Conservation (phyloP, 805 yeast species). For the Candida coquimbonensis region DNA sequence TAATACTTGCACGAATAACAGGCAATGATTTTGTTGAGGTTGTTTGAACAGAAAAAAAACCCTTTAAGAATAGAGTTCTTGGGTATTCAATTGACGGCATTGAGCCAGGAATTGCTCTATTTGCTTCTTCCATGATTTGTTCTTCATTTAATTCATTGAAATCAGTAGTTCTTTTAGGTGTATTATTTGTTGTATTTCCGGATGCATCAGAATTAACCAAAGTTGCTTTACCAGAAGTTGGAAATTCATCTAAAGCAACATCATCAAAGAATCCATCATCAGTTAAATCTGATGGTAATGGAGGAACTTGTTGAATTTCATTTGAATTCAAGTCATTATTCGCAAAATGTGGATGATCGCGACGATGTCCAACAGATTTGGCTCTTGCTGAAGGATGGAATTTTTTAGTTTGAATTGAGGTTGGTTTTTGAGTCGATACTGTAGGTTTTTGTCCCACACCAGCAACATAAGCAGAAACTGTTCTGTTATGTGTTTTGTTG, state of each 20-base stretch:
- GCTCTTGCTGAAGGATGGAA: conserved; percentile 83
- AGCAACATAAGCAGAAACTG: conserved; percentile 22
- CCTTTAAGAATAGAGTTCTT: conserved; percentile 82
- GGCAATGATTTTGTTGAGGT: conserved; percentile 91
- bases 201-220: conserved; percentile 15
- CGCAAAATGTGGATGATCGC: conserved; percentile 28
- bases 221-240: conserved; percentile 14
- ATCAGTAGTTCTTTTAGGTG: conserved; percentile 6
- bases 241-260: conserved; percentile 51
- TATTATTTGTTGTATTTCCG: conserved; percentile 1
- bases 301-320: conserved; percentile 19
- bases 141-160: conserved; percentile 34
- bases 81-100: conserved; percentile 96
- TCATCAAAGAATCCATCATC: conserved; percentile 46
- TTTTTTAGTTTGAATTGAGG: conserved; percentile 22
- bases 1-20: conserved; percentile 77
- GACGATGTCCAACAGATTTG: conserved; percentile 79
- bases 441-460: conserved; percentile 6
- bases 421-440: conserved; percentile 1
- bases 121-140: conserved; percentile 40
- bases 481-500: conserved; percentile 19
- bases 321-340: background rate
- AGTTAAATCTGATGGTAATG: conserved; percentile 26
- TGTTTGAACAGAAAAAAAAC: conserved; percentile 90
- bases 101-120: conserved; percentile 59